Conservation (phyloP, 2,329 filamentous ascomycete genomes). For the Colletotrichum orbiculare region DNA sequence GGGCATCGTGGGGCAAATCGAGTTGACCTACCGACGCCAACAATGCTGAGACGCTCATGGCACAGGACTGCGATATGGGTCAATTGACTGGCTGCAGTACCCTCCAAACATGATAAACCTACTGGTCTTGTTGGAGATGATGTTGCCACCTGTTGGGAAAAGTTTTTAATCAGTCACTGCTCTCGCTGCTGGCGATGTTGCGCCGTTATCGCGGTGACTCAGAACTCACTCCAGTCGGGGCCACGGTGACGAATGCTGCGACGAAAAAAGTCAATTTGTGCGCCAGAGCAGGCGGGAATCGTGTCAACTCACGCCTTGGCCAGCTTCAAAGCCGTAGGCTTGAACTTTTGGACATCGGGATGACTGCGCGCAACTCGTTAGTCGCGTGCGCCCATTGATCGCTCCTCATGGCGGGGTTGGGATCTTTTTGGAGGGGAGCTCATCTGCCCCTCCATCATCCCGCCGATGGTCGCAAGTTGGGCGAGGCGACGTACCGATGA, state of each 20-base stretch:
- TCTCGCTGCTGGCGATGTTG: constrained; percentile 22
- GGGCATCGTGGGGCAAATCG: background rate
- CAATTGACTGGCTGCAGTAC: constrained; percentile 35
- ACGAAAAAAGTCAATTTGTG: constrained; percentile 52
- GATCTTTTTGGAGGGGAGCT: constrained; percentile 40
- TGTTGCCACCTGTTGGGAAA: constrained; percentile 77
- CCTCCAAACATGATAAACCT: constrained; percentile 49
- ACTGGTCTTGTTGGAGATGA: constrained; percentile 93
- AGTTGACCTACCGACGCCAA: constrained; percentile 83
- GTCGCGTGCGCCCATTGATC: constrained; percentile 31
- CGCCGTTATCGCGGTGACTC: constrained; percentile 34
- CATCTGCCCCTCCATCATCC: constrained; percentile 50
- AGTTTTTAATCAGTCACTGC: constrained; percentile 45
- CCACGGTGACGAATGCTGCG: constrained; percentile 91
- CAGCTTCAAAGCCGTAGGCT: constrained; percentile 92
- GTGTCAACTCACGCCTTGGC: constrained; percentile 82
- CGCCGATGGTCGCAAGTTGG: constrained; percentile 21
- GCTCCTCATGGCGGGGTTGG: constrained; percentile 45
- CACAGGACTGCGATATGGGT: constrained; percentile 76
- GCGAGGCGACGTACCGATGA: constrained; percentile 74
- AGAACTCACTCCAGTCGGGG: constrained; percentile 94
- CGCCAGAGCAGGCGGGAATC: constrained; percentile 11
- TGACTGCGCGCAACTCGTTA: constrained; percentile 64
- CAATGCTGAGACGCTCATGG: constrained; percentile 97
- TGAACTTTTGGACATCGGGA: constrained; percentile 95